Percentiles rank a stretch among this genome's conserved stretches.
Evolutionary conservation across 805 yeast genomes (phyloP).

Genomic region (Ogataea nonfermentans): DNA sequence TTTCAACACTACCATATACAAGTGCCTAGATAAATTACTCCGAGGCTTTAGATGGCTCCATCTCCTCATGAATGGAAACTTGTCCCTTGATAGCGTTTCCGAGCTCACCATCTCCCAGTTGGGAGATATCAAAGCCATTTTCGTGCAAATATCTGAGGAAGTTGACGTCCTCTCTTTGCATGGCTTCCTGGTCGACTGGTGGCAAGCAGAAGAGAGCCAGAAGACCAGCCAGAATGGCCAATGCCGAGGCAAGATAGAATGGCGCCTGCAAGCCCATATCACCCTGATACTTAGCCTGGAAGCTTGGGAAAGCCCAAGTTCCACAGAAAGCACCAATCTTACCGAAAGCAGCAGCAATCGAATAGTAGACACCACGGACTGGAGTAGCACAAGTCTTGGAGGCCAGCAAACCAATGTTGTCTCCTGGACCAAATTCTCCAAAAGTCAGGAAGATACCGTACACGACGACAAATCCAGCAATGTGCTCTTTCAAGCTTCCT

Average conservation of each 20-base stretch:
- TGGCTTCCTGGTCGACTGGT: conserved; percentile 77
- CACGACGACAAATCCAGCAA: conserved; percentile 79
- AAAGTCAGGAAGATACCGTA: conserved; percentile 84
- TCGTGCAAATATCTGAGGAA: conserved; percentile 65
- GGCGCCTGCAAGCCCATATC: conserved; percentile 68
- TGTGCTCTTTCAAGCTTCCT: conserved; percentile 49
- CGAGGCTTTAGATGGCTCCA: conserved; percentile 1
- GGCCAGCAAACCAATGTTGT: conserved; percentile 84
- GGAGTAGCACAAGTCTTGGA: conserved; percentile 85
- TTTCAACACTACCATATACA: too few species aligned
- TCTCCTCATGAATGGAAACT: conserved; percentile 11
- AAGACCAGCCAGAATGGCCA: conserved; percentile 70
- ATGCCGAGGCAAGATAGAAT: conserved; percentile 75
- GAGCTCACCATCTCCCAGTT: conserved; percentile 45
- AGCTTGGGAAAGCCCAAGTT: conserved; percentile 81
- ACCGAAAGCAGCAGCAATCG: conserved; percentile 88
- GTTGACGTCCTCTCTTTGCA: conserved; percentile 70
- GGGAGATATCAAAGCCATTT: conserved; percentile 68
- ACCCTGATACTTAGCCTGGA: conserved; percentile 60
- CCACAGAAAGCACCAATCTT: conserved; percentile 93
- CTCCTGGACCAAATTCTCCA: conserved; percentile 96
- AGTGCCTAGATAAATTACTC: background rate
- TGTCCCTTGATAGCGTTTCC: conserved; percentile 20
- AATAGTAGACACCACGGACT: conserved; percentile 87
- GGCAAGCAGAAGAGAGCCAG: conserved; percentile 74